Evolutionary conservation across 2,329 filamentous ascomycete species (phyloP).

Genomic region (Paecilomyces sp.): DNA sequence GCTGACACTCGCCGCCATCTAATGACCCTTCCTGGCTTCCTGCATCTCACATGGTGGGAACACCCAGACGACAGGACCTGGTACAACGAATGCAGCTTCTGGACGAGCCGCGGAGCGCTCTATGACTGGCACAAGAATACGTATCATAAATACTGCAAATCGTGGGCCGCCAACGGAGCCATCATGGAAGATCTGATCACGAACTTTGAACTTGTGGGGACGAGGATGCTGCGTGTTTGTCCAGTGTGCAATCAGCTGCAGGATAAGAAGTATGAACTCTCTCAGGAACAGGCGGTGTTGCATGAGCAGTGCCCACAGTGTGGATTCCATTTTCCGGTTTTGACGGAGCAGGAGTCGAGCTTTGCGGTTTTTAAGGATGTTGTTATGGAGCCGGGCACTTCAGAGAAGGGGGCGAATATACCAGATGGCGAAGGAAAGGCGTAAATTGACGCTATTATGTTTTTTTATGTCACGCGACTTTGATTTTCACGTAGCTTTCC

Average conservation of each 20-base stretch:
- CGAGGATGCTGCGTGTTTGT: background rate
- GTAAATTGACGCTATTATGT: too few species aligned
- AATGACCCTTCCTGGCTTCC: background rate
- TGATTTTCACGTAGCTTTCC: too few species aligned
- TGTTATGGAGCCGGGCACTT: background rate
- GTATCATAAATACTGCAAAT: background rate
- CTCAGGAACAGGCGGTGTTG: background rate
- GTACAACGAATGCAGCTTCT: background rate
- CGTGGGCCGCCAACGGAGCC: background rate
- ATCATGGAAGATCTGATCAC: background rate
- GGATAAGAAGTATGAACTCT: background rate
- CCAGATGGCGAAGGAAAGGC: too few species aligned
- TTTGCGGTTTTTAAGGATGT: background rate
- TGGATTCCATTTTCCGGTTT: background rate
- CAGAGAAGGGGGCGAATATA: background rate
- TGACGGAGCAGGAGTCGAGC: background rate
- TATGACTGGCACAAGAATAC: background rate
- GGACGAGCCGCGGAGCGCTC: background rate
- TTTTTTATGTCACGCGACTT: too few species aligned
- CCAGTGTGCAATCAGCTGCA: background rate
- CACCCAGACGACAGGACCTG: background rate
- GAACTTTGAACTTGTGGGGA: background rate
- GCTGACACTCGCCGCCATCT: background rate
- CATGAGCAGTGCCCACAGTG: background rate
- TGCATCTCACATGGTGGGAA: background rate